Percentiles rank a stretch among this genome's conserved stretches.
phyloP scores from a whole-genome alignment of 2,329 filamentous ascomycete genomes.

The Fusarium continuum region DNA sequence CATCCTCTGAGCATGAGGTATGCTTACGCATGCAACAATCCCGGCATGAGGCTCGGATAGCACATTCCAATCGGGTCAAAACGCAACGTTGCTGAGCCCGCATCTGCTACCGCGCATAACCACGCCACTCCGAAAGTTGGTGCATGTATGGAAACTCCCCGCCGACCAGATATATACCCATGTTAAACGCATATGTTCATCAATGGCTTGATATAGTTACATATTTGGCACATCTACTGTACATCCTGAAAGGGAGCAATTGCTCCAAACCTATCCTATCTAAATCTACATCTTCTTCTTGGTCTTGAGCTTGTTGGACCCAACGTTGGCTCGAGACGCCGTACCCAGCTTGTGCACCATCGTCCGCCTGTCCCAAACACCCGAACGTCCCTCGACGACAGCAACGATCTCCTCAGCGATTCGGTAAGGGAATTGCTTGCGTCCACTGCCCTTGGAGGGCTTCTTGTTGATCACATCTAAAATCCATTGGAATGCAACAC shows the following conservation, averaged over 20 bases:
- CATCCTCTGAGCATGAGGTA: constrained; percentile 10
- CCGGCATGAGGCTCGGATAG: background rate
- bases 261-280: constrained; percentile 2
- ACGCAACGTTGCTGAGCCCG: background rate
- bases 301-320: constrained; percentile 49
- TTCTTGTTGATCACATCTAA: constrained; percentile 83
- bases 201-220: constrained; percentile 45
- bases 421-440: constrained; percentile 76
- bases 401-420: constrained; percentile 88
- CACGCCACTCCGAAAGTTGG: no score
- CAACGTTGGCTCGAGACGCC: constrained; percentile 77
- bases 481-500: constrained; percentile 88
- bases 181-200: constrained; percentile 35
- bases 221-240: constrained; percentile 45
- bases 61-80: background rate
- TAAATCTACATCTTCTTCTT: constrained; percentile 50
- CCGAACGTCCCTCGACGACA: constrained; percentile 85
- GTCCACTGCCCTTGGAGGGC: constrained; percentile 75
- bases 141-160: no score
- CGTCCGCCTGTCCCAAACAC: constrained; percentile 83
- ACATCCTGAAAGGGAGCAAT: constrained; percentile 29
- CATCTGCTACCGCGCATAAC: no score
- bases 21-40: background rate
- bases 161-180: no score
- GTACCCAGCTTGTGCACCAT: constrained; percentile 84